Evolutionary conservation across 2,329 filamentous ascomycete genomes (phyloP), one percentile per base, ranked within the genome.

Genomic region (Lithohypha guttulata): DNA sequence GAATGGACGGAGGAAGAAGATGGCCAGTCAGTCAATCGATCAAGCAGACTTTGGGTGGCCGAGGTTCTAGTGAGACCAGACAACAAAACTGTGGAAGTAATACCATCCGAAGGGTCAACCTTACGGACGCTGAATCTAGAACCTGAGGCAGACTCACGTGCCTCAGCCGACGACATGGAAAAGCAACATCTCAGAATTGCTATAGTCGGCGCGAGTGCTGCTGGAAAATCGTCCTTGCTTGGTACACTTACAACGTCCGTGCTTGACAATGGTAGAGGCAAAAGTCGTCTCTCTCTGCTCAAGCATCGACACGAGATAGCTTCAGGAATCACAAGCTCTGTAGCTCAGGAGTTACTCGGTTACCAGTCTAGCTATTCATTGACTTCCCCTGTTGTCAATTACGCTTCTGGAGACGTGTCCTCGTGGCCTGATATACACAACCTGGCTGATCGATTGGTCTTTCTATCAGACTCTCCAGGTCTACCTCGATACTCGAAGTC

Each of bases 371-470:
- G 42, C 5, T 33, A 36, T 13, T 9, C 27, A 13, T 14, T 32
- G n/a, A 30, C 34, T 9, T 21, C 34, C 13, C 48, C 52, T 6
- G 48, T 49, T 14, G 58, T 68, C 35, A 96, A 94, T 56, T 96
- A 93, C 57, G 79, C 83, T 2, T 80, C 81, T 43, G 79, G 79
- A 10, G 85, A 94, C 55, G 79, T 95, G 32, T 83, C 85, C 42
- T 87, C 86, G 1, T 98, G 91, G 91, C 79, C 84, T 38, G 89
- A 95, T 56, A 91, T 96, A 37, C 91, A 98, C 57, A 79, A 83
- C 25, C 74, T 78, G 34, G 76, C 84, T 1, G 75, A 79, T 44
- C 78, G 87, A 14, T 63, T 98, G 3, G 84, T 91, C 4, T 87
- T 95, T 50, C 68, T 96, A 5, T 84, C 86, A 1, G 91, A 98